Evolutionary conservation across 208 protist species (phyloP).

Genomic region (Angomonas ambiguus): DNA sequence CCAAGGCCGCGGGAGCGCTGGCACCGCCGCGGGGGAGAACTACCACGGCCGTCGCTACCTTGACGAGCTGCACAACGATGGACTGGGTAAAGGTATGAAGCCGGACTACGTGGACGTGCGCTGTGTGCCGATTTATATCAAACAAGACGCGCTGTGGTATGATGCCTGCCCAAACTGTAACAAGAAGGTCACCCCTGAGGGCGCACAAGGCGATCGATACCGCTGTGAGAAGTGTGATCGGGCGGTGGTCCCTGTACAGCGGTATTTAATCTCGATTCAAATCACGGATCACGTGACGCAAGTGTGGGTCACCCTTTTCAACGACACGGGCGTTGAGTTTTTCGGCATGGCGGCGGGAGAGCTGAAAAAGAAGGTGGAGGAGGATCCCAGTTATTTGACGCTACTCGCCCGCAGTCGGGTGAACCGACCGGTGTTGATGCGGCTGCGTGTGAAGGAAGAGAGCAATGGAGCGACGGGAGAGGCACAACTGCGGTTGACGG

Average conservation of each 20-base stretch:
- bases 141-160: constrained; percentile 89
- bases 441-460: constrained; percentile 84
- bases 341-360: constrained; percentile 83
- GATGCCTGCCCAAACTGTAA: constrained; percentile 89
- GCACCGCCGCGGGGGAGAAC: constrained; percentile 39
- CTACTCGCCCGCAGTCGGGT: constrained; percentile 74
- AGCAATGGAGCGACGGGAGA: constrained; percentile 33
- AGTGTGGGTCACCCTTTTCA: constrained; percentile 90
- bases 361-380: constrained; percentile 72
- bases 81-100: constrained; percentile 71
- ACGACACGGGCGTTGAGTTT: constrained; percentile 84
- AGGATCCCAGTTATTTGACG: constrained; percentile 75
- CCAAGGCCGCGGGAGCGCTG: constrained; percentile 28
- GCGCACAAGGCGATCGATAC: constrained; percentile 69
- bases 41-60: constrained; percentile 83
- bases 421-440: constrained; percentile 84
- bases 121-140: constrained; percentile 87
- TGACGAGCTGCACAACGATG: constrained; percentile 71
- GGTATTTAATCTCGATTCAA: constrained; percentile 86
- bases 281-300: constrained; percentile 85
- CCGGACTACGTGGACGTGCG: constrained; percentile 86
- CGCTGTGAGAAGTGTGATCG: constrained; percentile 90
- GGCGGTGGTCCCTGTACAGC: constrained; percentile 63
- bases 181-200: constrained; percentile 86
- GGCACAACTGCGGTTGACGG: constrained; percentile 81